A percentile compares a stretch with the other conserved stretches of the same genome.
Conservation (phyloP, 106 monocot genomes). For the Agapanthus africanus region DNA sequence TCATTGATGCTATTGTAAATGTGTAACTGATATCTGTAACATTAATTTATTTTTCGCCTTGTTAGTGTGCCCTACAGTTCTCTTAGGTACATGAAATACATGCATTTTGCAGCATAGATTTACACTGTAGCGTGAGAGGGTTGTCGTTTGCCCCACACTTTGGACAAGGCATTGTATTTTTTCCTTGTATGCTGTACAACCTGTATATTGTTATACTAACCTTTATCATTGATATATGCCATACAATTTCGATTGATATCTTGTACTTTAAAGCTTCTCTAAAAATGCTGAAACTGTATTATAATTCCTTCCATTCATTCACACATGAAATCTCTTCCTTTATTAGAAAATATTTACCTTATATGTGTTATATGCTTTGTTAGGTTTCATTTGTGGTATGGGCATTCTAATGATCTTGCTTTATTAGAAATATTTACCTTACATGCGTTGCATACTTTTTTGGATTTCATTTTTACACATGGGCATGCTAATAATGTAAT, state of each 20-base stretch:
- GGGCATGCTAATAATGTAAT: too few species aligned
- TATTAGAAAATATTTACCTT: too few species aligned
- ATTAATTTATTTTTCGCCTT: conserved; percentile 1
- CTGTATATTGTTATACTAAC: background rate
- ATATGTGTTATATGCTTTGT: too few species aligned
- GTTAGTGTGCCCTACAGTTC: background rate
- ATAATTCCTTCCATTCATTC: background rate
- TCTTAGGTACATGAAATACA: background rate
- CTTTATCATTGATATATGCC: background rate
- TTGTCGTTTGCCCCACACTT: background rate
- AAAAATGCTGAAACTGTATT: too few species aligned
- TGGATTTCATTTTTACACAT: too few species aligned
- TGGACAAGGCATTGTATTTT: background rate
- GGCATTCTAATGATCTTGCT: background rate
- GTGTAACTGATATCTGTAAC: conserved; percentile 20
- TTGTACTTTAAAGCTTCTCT: background rate
- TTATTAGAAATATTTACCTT: too few species aligned
- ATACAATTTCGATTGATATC: background rate
- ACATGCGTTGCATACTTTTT: too few species aligned
- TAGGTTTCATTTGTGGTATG: background rate
- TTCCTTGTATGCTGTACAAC: background rate
- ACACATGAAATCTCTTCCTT: background rate
- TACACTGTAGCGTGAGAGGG: conserved; percentile 1
- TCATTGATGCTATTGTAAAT: conserved; percentile 6
- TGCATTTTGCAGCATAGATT: background rate